Conservation (phyloP, 2,329 filamentous ascomycete species). For the Torrubiellomyces zombiae region DNA sequence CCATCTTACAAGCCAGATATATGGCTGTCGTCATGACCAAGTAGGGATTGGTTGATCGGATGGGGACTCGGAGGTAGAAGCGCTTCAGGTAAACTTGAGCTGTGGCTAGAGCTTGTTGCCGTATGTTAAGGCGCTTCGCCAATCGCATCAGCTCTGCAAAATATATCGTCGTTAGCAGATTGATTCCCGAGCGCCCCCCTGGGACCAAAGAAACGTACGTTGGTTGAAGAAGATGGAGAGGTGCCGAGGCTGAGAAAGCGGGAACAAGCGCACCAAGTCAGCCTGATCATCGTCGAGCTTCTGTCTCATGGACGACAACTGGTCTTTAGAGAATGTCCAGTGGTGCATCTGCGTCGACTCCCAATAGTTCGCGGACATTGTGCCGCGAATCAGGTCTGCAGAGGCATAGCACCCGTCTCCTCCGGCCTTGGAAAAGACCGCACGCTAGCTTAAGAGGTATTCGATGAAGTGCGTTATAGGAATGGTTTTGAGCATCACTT, state of each 20-base stretch:
- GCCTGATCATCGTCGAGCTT: conserved; percentile 64
- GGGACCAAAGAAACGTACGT: conserved; percentile 38
- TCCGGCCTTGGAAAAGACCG: too few species aligned
- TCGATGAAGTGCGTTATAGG: too few species aligned
- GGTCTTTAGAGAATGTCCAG: conserved; percentile 80
- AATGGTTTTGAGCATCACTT: too few species aligned
- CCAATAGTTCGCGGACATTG: conserved; percentile 94
- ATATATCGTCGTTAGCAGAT: conserved; percentile 1
- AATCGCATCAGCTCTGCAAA: conserved; percentile 59
- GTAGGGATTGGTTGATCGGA: conserved; percentile 84
- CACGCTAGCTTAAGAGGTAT: too few species aligned
- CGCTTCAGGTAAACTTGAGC: conserved; percentile 89
- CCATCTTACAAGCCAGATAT: conserved; percentile 95
- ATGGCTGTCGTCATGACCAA: conserved; percentile 84
- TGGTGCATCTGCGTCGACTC: conserved; percentile 77
- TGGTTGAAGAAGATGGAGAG: conserved; percentile 86
- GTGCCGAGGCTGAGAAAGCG: conserved; percentile 65
- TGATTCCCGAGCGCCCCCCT: too few species aligned
- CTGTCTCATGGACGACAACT: conserved; percentile 58
- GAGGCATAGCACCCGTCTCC: too few species aligned
- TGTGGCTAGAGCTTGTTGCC: conserved; percentile 86
- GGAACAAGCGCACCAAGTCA: conserved; percentile 58
- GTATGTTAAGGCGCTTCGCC: conserved; percentile 65
- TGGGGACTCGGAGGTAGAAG: conserved; percentile 83
- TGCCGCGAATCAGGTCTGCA: conserved; percentile 6